Evolutionary conservation across 2,329 filamentous ascomycete species (phyloP).

Genomic region (Metarhizium rileyi): DNA sequence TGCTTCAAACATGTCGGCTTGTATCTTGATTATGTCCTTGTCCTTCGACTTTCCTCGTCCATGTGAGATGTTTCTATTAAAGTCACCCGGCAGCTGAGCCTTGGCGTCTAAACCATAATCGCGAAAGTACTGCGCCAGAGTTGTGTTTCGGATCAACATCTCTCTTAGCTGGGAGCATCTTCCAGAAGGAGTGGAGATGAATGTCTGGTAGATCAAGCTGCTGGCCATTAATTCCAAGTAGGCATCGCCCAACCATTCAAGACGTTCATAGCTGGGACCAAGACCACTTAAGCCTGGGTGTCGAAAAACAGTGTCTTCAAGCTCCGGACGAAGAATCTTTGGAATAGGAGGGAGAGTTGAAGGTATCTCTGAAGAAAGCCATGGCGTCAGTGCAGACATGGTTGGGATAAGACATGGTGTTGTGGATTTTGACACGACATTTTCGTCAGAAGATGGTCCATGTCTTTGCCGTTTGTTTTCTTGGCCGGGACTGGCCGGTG

Average conservation of each 20-base stretch:
- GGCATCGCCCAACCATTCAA: conserved; percentile 85
- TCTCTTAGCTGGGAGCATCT: conserved; percentile 69
- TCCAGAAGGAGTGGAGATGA: conserved; percentile 55
- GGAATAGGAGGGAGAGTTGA: conserved; percentile 48
- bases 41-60: conserved; percentile 23
- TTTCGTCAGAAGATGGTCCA: background rate
- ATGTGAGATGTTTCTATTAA: conserved; percentile 17
- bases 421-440: background rate
- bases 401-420: conserved; percentile 4
- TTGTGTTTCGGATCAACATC: conserved; percentile 69
- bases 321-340: conserved; percentile 43
- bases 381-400: conserved; percentile 30
- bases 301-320: conserved; percentile 57
- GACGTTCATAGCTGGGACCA: conserved; percentile 56
- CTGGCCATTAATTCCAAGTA: conserved; percentile 73
- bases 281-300: conserved; percentile 41
- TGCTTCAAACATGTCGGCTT: conserved; percentile 84
- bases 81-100: conserved; percentile 45
- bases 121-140: conserved; percentile 58
- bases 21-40: conserved; percentile 58
- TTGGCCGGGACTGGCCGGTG: background rate
- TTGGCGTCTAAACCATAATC: conserved; percentile 61
- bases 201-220: conserved; percentile 64
- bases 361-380: conserved; percentile 40
- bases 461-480: conserved; percentile 7